Base-by-base conservation (phyloP, 2,329 filamentous ascomycete genomes). In the Fusarium chaquense region DNA sequence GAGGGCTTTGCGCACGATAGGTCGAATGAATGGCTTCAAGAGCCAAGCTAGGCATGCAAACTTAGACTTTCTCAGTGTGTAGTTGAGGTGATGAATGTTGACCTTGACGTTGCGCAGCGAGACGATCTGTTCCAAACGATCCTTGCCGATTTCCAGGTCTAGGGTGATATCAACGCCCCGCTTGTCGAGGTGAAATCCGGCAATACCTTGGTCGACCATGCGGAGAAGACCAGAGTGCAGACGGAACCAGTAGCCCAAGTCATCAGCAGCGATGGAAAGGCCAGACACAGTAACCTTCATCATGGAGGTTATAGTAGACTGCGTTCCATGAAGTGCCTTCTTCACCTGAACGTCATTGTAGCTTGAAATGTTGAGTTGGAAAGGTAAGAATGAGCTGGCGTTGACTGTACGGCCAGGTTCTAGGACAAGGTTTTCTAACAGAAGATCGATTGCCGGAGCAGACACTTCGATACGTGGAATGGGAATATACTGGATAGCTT, bases 401-500 rank as follows among this genome's bases (percentile, higher is more conserved):
- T 97, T 95, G 73, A 97, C 85, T 0, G 93, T 97, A 60, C 85
- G 85, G 9, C 95, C 95, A 0, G 95, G 95, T 76, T 98, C 93
- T 33, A 98, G 85, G 63, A 98, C 91, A 33, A 98, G 84, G 69
- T 97, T 98, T 76, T 98, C 95, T 4, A 98, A 82, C 1, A 98
- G 83, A 7, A 98, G 86, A 73, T 98, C 94, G 57, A 97, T 85
- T 35, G 92, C 89, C 0, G 94, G 94, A 5, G 91, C 91, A 1
- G 93, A 91, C 7, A 98, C 84, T 78, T 98, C 95, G n/a, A 98
- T 80, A 6, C 95, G 90, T 1, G 94, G 94, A 54, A 98, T 96
- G 0, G 95, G 95, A 6, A 98, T 83, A 79, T 93, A 94, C 77
- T 98, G 94, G 33, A 98, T 85, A 4, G 89, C 88, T 70, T 93